phyloP scores from a whole-genome alignment of 2,329 filamentous ascomycete species.

The Lecanosticta acicola region DNA sequence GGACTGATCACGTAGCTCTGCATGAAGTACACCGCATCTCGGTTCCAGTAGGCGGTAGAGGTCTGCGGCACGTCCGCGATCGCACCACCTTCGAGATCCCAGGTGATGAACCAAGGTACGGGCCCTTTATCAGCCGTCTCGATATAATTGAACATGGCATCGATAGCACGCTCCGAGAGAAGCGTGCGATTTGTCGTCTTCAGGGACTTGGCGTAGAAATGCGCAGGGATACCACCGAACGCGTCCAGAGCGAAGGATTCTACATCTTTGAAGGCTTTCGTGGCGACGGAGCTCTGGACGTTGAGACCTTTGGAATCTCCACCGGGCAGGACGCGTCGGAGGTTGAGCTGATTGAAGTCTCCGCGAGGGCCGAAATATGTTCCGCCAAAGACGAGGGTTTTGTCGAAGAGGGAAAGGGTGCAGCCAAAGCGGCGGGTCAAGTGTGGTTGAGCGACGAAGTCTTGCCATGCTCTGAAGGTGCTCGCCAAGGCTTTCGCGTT shows the following conservation, averaged over 20 bases:
- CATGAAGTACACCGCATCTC: conserved; percentile 19
- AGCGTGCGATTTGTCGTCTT: conserved; percentile 12
- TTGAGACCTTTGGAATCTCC: conserved; percentile 8
- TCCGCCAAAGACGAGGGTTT: conserved; percentile 15
- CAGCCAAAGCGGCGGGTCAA: conserved; percentile 16
- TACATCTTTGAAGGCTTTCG: conserved; percentile 8
- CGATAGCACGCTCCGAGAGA: conserved; percentile 13
- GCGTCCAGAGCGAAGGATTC: conserved; percentile 10
- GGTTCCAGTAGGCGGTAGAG: conserved; percentile 19
- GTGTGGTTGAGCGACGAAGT: conserved; percentile 13
- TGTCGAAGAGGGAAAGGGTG: conserved; percentile 13
- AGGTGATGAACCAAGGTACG: conserved; percentile 18
- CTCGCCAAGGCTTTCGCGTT: conserved; percentile 13
- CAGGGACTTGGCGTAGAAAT: conserved; percentile 19
- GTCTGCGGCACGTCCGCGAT: conserved; percentile 16
- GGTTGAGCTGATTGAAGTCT: conserved; percentile 15
- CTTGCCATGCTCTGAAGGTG: conserved; percentile 19
- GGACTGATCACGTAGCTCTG: conserved; percentile 17
- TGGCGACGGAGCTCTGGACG: conserved; percentile 12
- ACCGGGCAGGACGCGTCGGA: conserved; percentile 9
- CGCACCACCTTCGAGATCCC: conserved; percentile 17
- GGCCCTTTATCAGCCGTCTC: conserved; percentile 11
- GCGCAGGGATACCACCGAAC: conserved; percentile 16
- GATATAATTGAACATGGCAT: conserved; percentile 21
- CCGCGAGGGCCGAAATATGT: conserved; percentile 15